Percentiles rank a stretch among this genome's conserved stretches.
These are phyloP conservation scores for Termitomyces titanicus DNA, from an alignment of 768 basidiomycete species.

Conservation along the genomic window DNA sequence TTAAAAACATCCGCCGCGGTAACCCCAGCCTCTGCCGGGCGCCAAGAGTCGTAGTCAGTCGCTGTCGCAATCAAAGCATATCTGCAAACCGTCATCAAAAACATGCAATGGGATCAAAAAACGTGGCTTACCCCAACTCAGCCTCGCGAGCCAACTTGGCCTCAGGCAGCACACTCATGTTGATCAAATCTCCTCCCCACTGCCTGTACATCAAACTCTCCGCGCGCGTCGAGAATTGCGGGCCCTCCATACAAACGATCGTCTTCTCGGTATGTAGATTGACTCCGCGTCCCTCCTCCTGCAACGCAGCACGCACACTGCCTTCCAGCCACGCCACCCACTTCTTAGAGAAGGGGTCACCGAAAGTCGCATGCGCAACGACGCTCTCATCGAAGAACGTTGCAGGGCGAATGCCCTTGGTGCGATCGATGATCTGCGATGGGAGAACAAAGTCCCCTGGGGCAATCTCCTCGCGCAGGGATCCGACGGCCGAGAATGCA, in stretches of 20 bases:
- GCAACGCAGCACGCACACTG: constrained; percentile 61
- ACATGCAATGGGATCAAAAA: background rate
- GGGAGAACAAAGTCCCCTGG: constrained; percentile 90
- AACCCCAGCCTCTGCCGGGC: constrained; percentile 73
- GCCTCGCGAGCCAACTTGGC: constrained; percentile 97
- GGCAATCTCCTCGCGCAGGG: constrained; percentile 86
- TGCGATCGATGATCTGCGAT: constrained; percentile 92
- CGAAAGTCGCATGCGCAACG: constrained; percentile 93
- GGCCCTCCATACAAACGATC: constrained; percentile 96
- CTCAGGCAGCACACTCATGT: constrained; percentile 97
- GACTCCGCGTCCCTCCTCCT: constrained; percentile 52
- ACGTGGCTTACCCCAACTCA: constrained; percentile 69
- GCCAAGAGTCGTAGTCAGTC: constrained; percentile 97
- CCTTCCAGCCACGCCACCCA: constrained; percentile 65
- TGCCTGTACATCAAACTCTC: constrained; percentile 92
- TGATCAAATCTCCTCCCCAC: constrained; percentile 93
- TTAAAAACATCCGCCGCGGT: constrained; percentile 91
- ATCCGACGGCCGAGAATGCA: constrained; percentile 95
- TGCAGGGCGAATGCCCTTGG: constrained; percentile 86
- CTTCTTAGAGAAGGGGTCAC: constrained; percentile 78
- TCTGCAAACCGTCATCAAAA: constrained; percentile 34
- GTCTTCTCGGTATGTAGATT: constrained; percentile 79
- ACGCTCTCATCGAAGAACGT: constrained; percentile 81
- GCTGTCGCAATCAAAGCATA: constrained; percentile 89
- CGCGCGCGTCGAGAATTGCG: constrained; percentile 96